These are phyloP conservation scores for Hyaloscypha hepaticicola DNA, from an alignment of 495 filamentous ascomycete genomes.

Conservation along the genomic window DNA sequence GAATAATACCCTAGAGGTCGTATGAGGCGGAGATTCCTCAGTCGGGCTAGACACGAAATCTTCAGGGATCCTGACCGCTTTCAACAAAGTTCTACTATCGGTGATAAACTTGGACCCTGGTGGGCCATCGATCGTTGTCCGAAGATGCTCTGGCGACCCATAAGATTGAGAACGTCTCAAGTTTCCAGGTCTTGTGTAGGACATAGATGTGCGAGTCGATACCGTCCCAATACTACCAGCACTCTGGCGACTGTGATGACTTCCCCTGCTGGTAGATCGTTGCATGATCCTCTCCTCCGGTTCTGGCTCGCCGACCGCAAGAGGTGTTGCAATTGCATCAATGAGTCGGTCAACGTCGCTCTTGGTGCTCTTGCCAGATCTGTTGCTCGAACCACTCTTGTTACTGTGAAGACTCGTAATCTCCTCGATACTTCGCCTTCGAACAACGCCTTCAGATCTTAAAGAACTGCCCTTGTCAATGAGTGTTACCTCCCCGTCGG, in stretches of 20 bases:
- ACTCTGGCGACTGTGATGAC: constrained; percentile 20
- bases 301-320: constrained; percentile 44
- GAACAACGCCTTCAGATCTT: constrained; percentile 21
- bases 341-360: constrained; percentile 77
- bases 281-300: constrained; percentile 36
- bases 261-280: constrained; percentile 37
- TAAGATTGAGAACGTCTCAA: constrained; percentile 23
- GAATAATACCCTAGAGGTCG: constrained; percentile 36
- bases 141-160: constrained; percentile 23
- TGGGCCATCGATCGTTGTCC: constrained; percentile 7
- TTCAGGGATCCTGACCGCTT: constrained; percentile 43
- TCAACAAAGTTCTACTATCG: constrained; percentile 42
- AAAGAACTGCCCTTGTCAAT: constrained; percentile 44
- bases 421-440: constrained; percentile 41
- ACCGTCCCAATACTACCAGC: constrained; percentile 14
- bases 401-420: constrained; percentile 49
- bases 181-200: constrained; percentile 13
- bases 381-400: constrained; percentile 50
- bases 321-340: constrained; percentile 67
- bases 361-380: constrained; percentile 52
- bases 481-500: constrained; percentile 56
- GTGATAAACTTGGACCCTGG: constrained; percentile 42
- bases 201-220: neutral
- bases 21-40: constrained; percentile 9
- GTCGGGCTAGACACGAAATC: constrained; percentile 27